Evolutionary conservation across 768 basidiomycete genomes (phyloP), one percentile per base, ranked within the genome.

Genomic region (Leucosporidium yakuticum): DNA sequence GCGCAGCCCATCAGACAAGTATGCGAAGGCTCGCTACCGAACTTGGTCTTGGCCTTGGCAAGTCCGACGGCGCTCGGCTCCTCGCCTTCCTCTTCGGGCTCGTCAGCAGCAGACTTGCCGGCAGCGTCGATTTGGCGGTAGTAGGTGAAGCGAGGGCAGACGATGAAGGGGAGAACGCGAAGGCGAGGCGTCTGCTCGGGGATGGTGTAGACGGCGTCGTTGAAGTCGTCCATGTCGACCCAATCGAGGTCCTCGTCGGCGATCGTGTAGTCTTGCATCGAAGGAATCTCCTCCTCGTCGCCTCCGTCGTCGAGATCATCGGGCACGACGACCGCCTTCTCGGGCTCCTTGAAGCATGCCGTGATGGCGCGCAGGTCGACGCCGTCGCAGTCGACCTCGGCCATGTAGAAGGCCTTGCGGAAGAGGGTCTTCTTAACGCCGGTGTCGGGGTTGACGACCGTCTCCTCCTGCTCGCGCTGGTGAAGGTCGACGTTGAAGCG

Each of bases 401-500:
- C 89, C 4, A 88, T 88, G 75, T 91, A 90, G 78, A 96, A 90
- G 4, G 88, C 85, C 77, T 93, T 96, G 77, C 88, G 87, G 14
- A 85, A 83, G 9, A 86, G 79, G 6, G 83, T 81, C 75, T 86
- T 75, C 25, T 81, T 82, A n/a, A 83, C 83, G 29, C 84, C 80
- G 11, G 86, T 82, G 58, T 83, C 79, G 62, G 81, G 80, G n/a
- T 86, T 85, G 12, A 82, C 80, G 1, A 86, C 83, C 1, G 81
- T 81, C 12, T 83, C 83, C 80, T 94, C 91, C 79, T 93, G 88
- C 69, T 89, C 88, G 60, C 92, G 83, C 79, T 96, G 93, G 77
- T 97, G 94, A 80, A 94, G 84, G 76, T 97, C 94, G 55, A 88
- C 90, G 70, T 88, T 87, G 76, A 96, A 86, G 58, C 86, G 84